Evolutionary conservation across 495 filamentous ascomycete species (phyloP), one percentile per base, ranked within the genome.

Genomic region (Aspergillus ellipticus): DNA sequence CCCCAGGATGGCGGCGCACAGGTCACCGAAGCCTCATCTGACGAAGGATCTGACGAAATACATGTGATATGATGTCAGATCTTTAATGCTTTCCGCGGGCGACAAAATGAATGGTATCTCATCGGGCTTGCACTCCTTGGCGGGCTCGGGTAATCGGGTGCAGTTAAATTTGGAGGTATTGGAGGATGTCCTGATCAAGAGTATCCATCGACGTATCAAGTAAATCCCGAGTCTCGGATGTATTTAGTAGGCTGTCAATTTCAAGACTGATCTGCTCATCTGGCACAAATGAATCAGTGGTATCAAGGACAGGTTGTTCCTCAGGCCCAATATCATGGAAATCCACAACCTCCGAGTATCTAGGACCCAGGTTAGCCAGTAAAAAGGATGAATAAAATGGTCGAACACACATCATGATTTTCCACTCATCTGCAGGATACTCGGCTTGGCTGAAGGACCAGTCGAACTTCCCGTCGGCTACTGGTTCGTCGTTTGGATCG

Each of bases 361-460:
- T 97, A 69, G 53, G 41, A 29, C 64, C 47, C 58, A 58, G 57
- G 45, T 48, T 22, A 48, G 22, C 13, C 45, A n/a, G 6, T 26
- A 24, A 9, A 13, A 15, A 5, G 0, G 28, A 33, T 20, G 33
- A 16, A 4, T 6, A 15, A 41, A 10, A n/a, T n/a, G 17, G n/a
- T 51, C 4, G 33, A 35, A 60, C 71, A 64, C 80, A 97, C 94
- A 98, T 98, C 94, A 97, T 98, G 66, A 97, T 96, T 74, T 97
- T 97, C 94, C 95, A 98, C 20, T 93, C 96, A 63, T 98, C 94
- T 28, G 93, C 89, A 1, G 94, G 93, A 46, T 97, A 74, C 73
- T 97, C 92, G 24, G 92, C 92, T 68, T 98, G 92, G 70, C 96
- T 97, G 76, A 98, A 98, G 13, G 92, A 96, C 94, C 95, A 98